Conservation (phyloP, 176 grass and related monocot species). For the Musa troglodytarum region DNA sequence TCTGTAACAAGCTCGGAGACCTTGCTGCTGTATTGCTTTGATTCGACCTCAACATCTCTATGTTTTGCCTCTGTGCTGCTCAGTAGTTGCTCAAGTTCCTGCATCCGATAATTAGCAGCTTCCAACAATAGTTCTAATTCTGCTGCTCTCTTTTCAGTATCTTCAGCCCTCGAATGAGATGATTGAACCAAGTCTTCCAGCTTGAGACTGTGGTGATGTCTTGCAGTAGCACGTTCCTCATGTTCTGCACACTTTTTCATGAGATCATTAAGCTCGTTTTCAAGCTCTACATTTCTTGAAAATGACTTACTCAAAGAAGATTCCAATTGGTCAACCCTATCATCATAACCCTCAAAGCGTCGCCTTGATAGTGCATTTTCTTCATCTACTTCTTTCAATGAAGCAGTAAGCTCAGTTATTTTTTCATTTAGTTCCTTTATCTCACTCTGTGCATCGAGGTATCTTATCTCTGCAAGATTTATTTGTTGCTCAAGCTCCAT, state of each 20-base stretch:
- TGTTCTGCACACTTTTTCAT: slow-evolving; percentile 50
- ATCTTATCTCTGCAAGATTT: slow-evolving; percentile 32
- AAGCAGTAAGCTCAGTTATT: slow-evolving; percentile 24
- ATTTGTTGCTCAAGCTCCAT: slow-evolving; percentile 43
- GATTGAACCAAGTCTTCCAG: slow-evolving; percentile 56
- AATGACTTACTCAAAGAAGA: slow-evolving; percentile 36
- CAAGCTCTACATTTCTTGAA: slow-evolving; percentile 46
- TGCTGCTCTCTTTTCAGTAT: slow-evolving; percentile 33
- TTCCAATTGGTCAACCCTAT: slow-evolving; percentile 50
- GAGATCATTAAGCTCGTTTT: slow-evolving; percentile 60
- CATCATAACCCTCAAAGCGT: slow-evolving; percentile 40
- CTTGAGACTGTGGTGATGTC: slow-evolving; percentile 48
- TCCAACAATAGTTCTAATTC: slow-evolving; percentile 40
- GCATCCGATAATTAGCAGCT: slow-evolving; percentile 7
- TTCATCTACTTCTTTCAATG: slow-evolving; percentile 37
- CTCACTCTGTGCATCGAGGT: slow-evolving; percentile 29
- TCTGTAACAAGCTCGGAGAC: slow-evolving; percentile 36
- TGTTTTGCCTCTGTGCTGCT: slow-evolving; percentile 33
- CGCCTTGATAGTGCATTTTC: slow-evolving; percentile 32
- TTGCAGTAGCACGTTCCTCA: slow-evolving; percentile 42
- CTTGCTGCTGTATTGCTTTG: slow-evolving; percentile 36
- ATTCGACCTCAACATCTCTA: slow-evolving; percentile 40
- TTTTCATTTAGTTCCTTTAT: slow-evolving; percentile 37
- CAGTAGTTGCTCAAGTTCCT: slow-evolving; percentile 48
- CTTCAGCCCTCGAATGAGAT: slow-evolving; percentile 45